phyloP scores from a whole-genome alignment of 2,329 filamentous ascomycete species.

The Calonectria montana region DNA sequence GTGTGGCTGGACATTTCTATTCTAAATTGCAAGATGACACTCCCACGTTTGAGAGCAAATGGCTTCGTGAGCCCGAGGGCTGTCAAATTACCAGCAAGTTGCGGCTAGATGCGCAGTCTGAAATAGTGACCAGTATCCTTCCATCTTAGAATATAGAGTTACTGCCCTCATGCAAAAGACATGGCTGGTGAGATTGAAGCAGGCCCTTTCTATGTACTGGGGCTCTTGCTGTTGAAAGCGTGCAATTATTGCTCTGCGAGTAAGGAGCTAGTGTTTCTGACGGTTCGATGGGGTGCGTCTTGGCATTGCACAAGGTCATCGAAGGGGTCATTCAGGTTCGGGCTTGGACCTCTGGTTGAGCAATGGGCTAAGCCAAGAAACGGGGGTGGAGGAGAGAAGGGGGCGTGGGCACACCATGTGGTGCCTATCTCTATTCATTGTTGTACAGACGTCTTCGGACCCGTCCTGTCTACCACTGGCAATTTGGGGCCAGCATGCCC shows the following conservation, averaged over 20 bases:
- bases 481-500: background rate
- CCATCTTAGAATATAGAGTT: no score
- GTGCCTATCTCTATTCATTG: slow-evolving; percentile 4
- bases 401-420: background rate
- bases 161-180: background rate
- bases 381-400: background rate
- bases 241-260: slow-evolving; percentile 27
- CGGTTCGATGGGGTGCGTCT: slow-evolving; percentile 22
- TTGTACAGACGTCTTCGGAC: background rate
- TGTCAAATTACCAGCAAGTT: no score
- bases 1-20: background rate
- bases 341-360: background rate
- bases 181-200: background rate
- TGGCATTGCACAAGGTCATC: slow-evolving; percentile 28
- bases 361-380: background rate
- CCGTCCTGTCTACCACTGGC: background rate
- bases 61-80: background rate
- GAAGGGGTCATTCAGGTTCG: background rate
- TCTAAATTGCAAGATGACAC: no score
- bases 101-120: no score
- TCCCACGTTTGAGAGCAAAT: background rate
- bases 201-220: slow-evolving; percentile 16
- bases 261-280: slow-evolving; percentile 11
- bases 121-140: no score
- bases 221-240: slow-evolving; percentile 31